Conservation (phyloP, 768 basidiomycete species). For the Trametopsis cervina region DNA sequence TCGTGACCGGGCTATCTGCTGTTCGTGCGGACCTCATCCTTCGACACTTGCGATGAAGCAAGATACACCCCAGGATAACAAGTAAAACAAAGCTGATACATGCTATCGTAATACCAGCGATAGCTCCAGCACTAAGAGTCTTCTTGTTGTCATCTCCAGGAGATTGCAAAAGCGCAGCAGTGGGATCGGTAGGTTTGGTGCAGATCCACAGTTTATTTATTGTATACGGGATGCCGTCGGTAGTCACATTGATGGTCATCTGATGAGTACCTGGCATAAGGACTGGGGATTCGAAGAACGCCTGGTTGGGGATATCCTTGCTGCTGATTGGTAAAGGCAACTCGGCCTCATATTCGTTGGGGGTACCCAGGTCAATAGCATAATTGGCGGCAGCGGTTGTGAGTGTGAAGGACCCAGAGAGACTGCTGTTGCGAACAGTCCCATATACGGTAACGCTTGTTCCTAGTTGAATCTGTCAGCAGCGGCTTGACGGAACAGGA, state of each 20-base stretch:
- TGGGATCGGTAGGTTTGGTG: slow-evolving; percentile 1
- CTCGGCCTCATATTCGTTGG: slow-evolving; percentile 16
- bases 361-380: slow-evolving; percentile 27
- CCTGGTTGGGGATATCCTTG: slow-evolving; percentile 30
- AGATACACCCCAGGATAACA: slow-evolving; percentile 3
- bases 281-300: slow-evolving; percentile 31
- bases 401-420: too few relatives aligned
- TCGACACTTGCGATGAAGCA: slow-evolving; percentile 5
- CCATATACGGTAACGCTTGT: slow-evolving; percentile 41
- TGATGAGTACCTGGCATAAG: slow-evolving; percentile 27
- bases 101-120: slow-evolving; percentile 14
- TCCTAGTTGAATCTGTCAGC: slow-evolving; percentile 24
- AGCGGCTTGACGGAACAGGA: not conserved
- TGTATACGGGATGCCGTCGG: slow-evolving; percentile 31
- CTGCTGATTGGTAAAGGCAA: slow-evolving; percentile 32
- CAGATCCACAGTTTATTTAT: slow-evolving; percentile 34
- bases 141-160: not conserved
- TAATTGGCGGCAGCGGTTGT: slow-evolving; percentile 36
- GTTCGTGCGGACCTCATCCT: slow-evolving; percentile 7
- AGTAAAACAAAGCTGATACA: slow-evolving; percentile 8
- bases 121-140: slow-evolving; percentile 1
- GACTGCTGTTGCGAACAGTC: slow-evolving; percentile 35
- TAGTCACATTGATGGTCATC: slow-evolving; percentile 33
- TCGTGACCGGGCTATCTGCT: slow-evolving; percentile 12
- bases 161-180: not conserved